Evolutionary conservation across 1,139 yeast genomes (phyloP).

Genomic region (Pichia norvegensis): DNA sequence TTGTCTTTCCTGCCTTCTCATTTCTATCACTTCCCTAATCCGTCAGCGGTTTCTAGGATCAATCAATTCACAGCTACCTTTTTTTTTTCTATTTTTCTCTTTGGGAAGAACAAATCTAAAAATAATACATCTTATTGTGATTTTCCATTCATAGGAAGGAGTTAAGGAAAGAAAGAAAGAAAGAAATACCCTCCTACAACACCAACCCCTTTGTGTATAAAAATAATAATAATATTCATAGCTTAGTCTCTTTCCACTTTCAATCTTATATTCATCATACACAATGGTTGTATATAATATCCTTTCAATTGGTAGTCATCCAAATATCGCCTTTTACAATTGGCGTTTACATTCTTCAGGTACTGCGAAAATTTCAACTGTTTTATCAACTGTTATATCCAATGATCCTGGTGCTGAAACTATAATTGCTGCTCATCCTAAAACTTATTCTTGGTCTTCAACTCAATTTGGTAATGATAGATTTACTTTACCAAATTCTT

Average conservation of each 20-base stretch:
- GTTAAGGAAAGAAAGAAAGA: no score
- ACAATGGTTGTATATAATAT: conserved; percentile 17
- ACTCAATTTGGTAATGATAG: conserved; percentile 27
- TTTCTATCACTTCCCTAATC: no score
- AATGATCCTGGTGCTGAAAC: conserved; percentile 2
- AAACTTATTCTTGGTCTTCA: conserved; percentile 26
- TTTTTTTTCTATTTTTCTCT: no score
- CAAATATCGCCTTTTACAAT: conserved; percentile 43
- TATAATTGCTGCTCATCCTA: conserved; percentile 3
- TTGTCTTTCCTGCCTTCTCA: no score
- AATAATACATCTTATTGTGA: no score
- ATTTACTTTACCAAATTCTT: conserved; percentile 19
- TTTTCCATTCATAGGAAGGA: no score
- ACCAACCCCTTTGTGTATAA: not conserved
- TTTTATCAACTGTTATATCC: conserved; percentile 20
- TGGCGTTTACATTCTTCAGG: conserved; percentile 41
- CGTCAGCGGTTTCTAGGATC: no score
- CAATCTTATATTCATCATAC: not conserved
- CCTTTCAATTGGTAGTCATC: conserved; percentile 38
- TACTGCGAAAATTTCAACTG: conserved; percentile 33
- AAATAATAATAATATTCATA: no score
- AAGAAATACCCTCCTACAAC: no score
- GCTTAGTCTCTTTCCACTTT: no score
- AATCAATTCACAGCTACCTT: no score
- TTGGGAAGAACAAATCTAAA: no score